Conservation (phyloP, 2,329 filamentous ascomycete species). For the Remersonia thermophila region DNA sequence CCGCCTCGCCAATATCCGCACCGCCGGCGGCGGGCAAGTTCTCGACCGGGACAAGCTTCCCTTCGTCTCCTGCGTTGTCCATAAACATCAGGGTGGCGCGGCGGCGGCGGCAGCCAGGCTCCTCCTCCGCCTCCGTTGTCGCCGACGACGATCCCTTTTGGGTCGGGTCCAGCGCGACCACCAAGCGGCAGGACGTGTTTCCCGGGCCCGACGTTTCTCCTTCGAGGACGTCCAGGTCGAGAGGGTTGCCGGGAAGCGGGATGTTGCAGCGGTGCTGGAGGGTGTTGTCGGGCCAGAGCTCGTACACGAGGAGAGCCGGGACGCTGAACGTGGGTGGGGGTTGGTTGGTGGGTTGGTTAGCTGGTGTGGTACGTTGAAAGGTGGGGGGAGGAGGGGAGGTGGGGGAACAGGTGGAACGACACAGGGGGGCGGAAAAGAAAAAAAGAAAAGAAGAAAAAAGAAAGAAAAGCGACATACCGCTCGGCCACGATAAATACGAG, state of each 20-base stretch:
- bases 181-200: constrained; percentile 23
- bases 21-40: constrained; percentile 17
- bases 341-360: no score
- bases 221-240: constrained; percentile 35
- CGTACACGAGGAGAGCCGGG: constrained; percentile 54
- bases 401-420: no score
- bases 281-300: constrained; percentile 28
- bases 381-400: no score
- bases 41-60: constrained; percentile 1
- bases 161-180: constrained; percentile 29
- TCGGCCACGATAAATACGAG: no score
- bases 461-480: no score
- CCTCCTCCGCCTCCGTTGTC: no score
- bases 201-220: no score
- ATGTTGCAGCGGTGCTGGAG: constrained; percentile 40
- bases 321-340: no score
- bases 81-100: constrained; percentile 13
- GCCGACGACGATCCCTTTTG: constrained; percentile 10
- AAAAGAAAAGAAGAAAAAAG: no score
- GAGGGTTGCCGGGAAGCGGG: constrained; percentile 50
- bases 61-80: constrained; percentile 2
- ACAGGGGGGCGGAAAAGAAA: no score
- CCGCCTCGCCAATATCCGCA: constrained; percentile 24
- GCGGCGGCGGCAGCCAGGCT: no score
- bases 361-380: no score